Percentiles rank a stretch among this genome's conserved stretches.
phyloP scores from a whole-genome alignment of 768 basidiomycete species.

The Fomitopsis pulvina region DNA sequence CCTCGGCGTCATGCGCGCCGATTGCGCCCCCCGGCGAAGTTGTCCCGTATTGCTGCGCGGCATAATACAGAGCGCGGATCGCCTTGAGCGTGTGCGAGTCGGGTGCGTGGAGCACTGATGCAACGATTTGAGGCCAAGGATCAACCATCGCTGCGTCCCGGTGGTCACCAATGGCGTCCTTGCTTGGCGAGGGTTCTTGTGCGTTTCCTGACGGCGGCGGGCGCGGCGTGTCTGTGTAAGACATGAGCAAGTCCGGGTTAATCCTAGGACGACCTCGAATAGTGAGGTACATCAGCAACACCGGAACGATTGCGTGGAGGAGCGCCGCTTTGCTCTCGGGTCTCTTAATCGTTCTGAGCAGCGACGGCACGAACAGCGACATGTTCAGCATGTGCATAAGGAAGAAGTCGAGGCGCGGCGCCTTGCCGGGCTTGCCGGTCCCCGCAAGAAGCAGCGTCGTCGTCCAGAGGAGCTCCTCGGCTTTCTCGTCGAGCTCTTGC shows the following conservation, averaged over 20 bases:
- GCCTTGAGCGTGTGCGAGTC: constrained; percentile 37
- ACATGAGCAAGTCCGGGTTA: constrained; percentile 39
- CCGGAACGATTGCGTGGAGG: constrained; percentile 36
- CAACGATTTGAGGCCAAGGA: constrained; percentile 46
- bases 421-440: constrained; percentile 37
- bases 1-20: constrained; percentile 36
- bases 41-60: constrained; percentile 40
- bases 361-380: constrained; percentile 41
- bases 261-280: constrained; percentile 51
- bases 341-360: constrained; percentile 27
- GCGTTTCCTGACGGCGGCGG: constrained; percentile 24
- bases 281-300: constrained; percentile 29
- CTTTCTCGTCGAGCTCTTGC: constrained; percentile 31
- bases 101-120: constrained; percentile 39
- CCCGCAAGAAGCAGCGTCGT: constrained; percentile 42
- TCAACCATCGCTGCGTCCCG: constrained; percentile 32
- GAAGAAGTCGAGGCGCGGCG: constrained; percentile 50
- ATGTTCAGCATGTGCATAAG: constrained; percentile 53
- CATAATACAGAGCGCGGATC: constrained; percentile 41
- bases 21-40: constrained; percentile 32
- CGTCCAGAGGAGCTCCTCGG: constrained; percentile 46
- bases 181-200: constrained; percentile 10
- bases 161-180: constrained; percentile 29
- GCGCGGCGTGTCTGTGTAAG: constrained; percentile 34
- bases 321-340: constrained; percentile 36